phyloP scores from a whole-genome alignment of 192 early-diverging fungal species.

The Martensiomyces pterosporus region DNA sequence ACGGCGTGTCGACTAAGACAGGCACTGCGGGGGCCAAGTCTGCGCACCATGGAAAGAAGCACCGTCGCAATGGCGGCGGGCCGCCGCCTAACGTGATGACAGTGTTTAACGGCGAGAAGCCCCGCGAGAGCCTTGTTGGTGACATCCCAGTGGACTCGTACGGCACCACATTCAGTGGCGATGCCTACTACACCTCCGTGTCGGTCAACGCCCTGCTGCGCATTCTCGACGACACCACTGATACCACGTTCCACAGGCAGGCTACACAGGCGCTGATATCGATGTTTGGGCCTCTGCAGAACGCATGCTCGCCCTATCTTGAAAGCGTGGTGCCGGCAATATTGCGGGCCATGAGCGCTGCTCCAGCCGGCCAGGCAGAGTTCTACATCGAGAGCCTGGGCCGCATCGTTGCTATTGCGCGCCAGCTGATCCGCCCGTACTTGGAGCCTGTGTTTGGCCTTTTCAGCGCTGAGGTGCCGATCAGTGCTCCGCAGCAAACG shows the following conservation, averaged over 20 bases:
- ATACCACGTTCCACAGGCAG: conserved; percentile 77
- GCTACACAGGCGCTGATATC: conserved; percentile 90
- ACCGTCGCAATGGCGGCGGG: not conserved
- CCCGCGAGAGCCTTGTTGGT: conserved; percentile 5
- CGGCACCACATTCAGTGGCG: conserved; percentile 23
- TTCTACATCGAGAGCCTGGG: conserved; percentile 90
- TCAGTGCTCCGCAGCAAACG: conserved; percentile 62
- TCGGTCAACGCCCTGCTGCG: conserved; percentile 83
- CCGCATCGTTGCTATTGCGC: conserved; percentile 74
- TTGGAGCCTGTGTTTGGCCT: conserved; percentile 75
- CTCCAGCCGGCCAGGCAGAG: conserved; percentile 72
- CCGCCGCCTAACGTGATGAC: conserved; percentile 23
- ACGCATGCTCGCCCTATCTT: conserved; percentile 11
- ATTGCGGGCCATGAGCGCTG: conserved; percentile 78
- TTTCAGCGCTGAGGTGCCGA: conserved; percentile 66
- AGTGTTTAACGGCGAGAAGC: conserved; percentile 13
- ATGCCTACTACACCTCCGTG: conserved; percentile 90
- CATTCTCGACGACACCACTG: conserved; percentile 76
- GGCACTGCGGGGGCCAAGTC: not conserved
- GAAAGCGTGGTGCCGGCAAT: conserved; percentile 79
- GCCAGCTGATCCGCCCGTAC: conserved; percentile 86
- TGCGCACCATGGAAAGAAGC: conserved; percentile 2
- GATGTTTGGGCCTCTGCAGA: conserved; percentile 77
- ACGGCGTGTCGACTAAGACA: not conserved
- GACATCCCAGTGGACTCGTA: conserved; percentile 14